Evolutionary conservation across 805 yeast genomes (phyloP).

Genomic region (Myxozyma neotropica): DNA sequence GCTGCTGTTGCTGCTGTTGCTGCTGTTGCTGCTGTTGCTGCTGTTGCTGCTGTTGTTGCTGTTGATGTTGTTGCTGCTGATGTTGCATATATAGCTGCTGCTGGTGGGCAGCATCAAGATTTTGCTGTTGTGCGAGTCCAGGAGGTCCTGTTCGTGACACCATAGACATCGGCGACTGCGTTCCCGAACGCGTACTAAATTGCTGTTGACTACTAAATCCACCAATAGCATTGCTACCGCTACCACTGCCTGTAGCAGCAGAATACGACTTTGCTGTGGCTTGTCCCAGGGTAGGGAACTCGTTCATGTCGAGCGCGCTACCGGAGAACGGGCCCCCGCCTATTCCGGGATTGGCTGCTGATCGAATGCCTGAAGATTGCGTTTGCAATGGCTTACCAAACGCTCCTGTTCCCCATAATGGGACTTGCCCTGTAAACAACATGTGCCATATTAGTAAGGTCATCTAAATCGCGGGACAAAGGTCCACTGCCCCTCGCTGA

Average conservation of each 20-base stretch:
- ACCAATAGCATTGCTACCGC: neutral
- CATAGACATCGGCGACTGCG: slow-evolving; percentile 29
- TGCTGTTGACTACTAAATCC: slow-evolving; percentile 1
- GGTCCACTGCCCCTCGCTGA: no score
- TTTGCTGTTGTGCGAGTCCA: slow-evolving; percentile 12
- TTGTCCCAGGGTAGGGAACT: slow-evolving; percentile 27
- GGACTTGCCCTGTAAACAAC: slow-evolving; percentile 14
- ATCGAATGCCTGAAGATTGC: neutral
- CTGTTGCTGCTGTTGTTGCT: slow-evolving; percentile 4
- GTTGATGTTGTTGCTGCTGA: slow-evolving; percentile 15
- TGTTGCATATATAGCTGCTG: slow-evolving; percentile 7
- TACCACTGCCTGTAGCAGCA: slow-evolving; percentile 7
- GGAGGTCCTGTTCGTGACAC: slow-evolving; percentile 21
- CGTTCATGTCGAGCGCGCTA: slow-evolving; percentile 22
- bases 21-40: slow-evolving; percentile 4
- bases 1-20: slow-evolving; percentile 8
- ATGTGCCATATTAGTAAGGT: neutral
- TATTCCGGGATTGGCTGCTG: neutral
- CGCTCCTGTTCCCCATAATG: slow-evolving; percentile 28
- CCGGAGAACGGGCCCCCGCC: slow-evolving; percentile 5
- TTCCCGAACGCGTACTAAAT: slow-evolving; percentile 22
- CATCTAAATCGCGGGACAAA: no score
- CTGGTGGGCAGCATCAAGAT: slow-evolving; percentile 10
- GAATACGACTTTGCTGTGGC: slow-evolving; percentile 16
- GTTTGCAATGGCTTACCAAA: slow-evolving; percentile 19